Evolutionary conservation across 345 rosid species (phyloP).

Genomic region (Murraya paniculata): DNA sequence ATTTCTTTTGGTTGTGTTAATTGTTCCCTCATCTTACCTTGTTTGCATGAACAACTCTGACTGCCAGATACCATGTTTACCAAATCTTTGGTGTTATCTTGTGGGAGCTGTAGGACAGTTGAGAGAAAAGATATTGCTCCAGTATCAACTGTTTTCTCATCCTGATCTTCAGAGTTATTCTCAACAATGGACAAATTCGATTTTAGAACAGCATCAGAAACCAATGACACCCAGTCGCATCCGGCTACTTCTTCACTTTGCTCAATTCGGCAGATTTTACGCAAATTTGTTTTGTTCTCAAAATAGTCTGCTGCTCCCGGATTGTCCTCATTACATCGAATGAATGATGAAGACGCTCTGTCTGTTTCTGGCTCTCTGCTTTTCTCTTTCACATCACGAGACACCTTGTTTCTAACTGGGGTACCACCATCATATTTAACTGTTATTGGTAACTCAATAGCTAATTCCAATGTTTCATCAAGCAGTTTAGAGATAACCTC

Average conservation of each 20-base stretch:
- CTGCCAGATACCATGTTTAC: constrained; percentile 16
- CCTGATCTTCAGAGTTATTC: constrained; percentile 24
- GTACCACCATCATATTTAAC: constrained; percentile 25
- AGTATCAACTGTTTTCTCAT: constrained; percentile 27
- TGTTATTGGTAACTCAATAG: constrained; percentile 33
- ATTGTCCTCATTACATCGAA: constrained; percentile 11
- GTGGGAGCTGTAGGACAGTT: constrained; percentile 32
- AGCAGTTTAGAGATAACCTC: constrained; percentile 21
- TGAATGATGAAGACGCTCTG: constrained; percentile 3
- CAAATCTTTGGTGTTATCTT: constrained; percentile 17
- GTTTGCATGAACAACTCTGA: constrained; percentile 16
- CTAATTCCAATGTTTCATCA: constrained; percentile 27
- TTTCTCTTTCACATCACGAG: constrained; percentile 21
- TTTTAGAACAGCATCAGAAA: constrained; percentile 34
- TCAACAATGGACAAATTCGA: constrained; percentile 24
- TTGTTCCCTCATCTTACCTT: constrained; percentile 19
- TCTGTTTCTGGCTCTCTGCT: constrained; percentile 14
- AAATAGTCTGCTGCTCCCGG: constrained; percentile 18
- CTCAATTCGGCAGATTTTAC: constrained; percentile 28
- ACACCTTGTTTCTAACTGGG: constrained; percentile 25
- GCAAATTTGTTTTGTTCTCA: constrained; percentile 38
- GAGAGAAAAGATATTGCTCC: constrained; percentile 38
- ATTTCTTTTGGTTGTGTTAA: constrained; percentile 16
- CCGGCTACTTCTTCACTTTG: constrained; percentile 29
- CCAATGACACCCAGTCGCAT: constrained; percentile 29